phyloP scores from a whole-genome alignment of 345 rosid genomes.

The Excoecaria cochinchinensis region DNA sequence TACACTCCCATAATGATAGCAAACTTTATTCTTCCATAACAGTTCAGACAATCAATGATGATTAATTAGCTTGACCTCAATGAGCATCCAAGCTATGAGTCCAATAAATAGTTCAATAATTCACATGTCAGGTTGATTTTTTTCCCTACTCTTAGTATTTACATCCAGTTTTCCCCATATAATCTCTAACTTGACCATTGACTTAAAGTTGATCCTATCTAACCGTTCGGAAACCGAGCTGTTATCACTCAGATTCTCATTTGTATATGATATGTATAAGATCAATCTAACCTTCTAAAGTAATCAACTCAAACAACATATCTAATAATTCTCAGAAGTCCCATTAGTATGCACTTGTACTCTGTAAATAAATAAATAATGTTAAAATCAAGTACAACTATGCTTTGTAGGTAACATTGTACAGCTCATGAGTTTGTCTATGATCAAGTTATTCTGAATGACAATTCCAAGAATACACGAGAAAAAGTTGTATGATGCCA shows the following conservation, averaged over 20 bases:
- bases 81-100: too few species aligned
- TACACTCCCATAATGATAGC: too few species aligned
- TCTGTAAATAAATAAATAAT: neutral
- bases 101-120: too few species aligned
- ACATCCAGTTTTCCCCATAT: too few species aligned
- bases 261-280: neutral
- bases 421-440: neutral
- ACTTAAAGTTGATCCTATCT: too few species aligned
- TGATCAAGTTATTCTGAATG: neutral
- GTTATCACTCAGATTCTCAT: neutral
- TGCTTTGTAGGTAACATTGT: neutral
- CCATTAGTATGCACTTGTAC: neutral
- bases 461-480: neutral
- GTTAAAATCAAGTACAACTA: neutral
- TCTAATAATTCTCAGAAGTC: neutral
- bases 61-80: too few species aligned
- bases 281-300: neutral
- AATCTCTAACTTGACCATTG: too few species aligned
- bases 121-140: too few species aligned
- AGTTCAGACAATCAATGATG: too few species aligned
- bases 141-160: too few species aligned
- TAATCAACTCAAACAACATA: neutral
- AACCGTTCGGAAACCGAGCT: too few species aligned
- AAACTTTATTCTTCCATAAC: too few species aligned
- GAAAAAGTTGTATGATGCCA: neutral